Percentiles rank a stretch among this genome's conserved stretches.
Conservation (phyloP, 768 basidiomycete genomes). For the Daedalea quercina region DNA sequence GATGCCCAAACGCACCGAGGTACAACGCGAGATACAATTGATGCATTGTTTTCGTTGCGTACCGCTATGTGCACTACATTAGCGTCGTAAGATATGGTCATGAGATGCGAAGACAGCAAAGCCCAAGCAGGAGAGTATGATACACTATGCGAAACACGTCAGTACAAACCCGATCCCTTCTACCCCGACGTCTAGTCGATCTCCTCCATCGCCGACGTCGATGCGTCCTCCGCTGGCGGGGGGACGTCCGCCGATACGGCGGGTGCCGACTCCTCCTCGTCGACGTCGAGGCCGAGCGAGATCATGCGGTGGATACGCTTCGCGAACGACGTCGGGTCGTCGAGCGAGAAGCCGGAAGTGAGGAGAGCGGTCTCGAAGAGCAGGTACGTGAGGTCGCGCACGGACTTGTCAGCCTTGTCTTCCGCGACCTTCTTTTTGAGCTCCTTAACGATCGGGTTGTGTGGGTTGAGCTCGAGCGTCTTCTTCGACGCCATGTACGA, state of each 20-base stretch:
- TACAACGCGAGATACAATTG: background rate
- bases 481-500: conserved; percentile 99
- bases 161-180: background rate
- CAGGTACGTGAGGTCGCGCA: conserved; percentile 92
- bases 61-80: conserved; percentile 1
- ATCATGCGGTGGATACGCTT: conserved; percentile 98
- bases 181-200: conserved; percentile 54
- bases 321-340: conserved; percentile 91
- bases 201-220: conserved; percentile 93
- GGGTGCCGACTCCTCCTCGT: conserved; percentile 62
- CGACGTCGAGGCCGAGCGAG: conserved; percentile 83
- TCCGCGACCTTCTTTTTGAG: conserved; percentile 92
- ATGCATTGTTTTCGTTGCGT: background rate
- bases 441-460: conserved; percentile 92
- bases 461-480: conserved; percentile 93
- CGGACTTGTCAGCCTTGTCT: conserved; percentile 98
- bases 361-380: conserved; percentile 96
- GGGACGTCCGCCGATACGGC: conserved; percentile 42
- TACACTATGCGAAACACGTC: background rate
- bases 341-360: conserved; percentile 92
- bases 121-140: background rate
- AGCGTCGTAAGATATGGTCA: background rate
- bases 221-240: conserved; percentile 48
- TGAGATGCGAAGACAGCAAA: conserved; percentile 1
- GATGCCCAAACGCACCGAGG: too few species aligned